Conservation (phyloP, 208 protist genomes). For the Tritrichomonas musculus region DNA sequence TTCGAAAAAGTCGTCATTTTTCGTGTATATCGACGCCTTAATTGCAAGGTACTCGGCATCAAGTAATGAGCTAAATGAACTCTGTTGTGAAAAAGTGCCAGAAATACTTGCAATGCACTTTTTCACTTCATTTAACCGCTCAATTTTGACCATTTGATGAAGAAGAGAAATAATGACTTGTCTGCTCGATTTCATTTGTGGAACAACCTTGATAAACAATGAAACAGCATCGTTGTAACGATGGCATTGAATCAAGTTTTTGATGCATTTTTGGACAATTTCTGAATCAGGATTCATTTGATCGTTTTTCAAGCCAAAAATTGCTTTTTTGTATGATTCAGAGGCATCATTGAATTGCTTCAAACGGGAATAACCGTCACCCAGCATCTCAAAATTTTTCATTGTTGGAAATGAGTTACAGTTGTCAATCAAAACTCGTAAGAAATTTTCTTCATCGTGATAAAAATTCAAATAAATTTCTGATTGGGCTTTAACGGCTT, state of each 20-base stretch:
- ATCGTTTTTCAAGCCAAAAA: too few species aligned
- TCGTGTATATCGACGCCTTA: neutral
- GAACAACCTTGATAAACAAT: neutral
- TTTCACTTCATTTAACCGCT: neutral
- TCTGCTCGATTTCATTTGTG: too few species aligned
- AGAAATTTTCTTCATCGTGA: neutral
- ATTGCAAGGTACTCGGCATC: neutral
- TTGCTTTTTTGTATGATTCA: neutral
- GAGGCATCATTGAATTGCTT: neutral
- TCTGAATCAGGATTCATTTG: neutral
- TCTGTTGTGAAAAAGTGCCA: neutral
- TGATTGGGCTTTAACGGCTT: neutral
- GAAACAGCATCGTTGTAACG: neutral
- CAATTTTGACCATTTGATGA: neutral
- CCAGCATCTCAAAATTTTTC: neutral
- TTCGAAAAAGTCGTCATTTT: neutral
- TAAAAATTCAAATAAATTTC: neutral
- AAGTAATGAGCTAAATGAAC: too few species aligned
- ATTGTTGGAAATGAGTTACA: neutral
- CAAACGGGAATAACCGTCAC: neutral
- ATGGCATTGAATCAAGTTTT: neutral
- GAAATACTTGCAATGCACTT: neutral
- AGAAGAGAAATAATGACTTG: neutral
- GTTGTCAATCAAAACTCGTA: neutral
- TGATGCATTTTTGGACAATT: neutral